phyloP scores from a whole-genome alignment of 495 filamentous ascomycete genomes.

The Aspergillus avenaceus region DNA sequence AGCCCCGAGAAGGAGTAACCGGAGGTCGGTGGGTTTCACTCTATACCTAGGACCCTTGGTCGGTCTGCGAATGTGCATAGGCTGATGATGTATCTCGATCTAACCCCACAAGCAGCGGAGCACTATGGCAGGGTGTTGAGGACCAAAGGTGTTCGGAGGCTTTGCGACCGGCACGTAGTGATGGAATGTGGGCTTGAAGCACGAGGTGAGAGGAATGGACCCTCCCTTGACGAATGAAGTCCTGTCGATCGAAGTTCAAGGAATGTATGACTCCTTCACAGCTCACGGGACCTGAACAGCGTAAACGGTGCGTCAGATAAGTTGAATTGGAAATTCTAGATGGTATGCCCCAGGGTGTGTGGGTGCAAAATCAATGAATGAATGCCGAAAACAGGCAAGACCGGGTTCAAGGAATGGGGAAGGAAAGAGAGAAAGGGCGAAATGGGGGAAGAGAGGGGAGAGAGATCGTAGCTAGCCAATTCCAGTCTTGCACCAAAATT shows the following conservation, averaged over 20 bases:
- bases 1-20: conserved; percentile 44
- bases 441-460: conserved; percentile 18
- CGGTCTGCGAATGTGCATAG: too few species aligned
- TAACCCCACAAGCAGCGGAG: too few species aligned
- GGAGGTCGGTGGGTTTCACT: conserved; percentile 5
- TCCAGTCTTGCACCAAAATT: conserved; percentile 29
- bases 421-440: conserved; percentile 24
- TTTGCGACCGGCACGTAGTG: conserved; percentile 5
- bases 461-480: conserved; percentile 33
- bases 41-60: neutral
- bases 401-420: conserved; percentile 13
- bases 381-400: conserved; percentile 14
- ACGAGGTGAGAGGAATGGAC: conserved; percentile 16
- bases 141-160: conserved; percentile 5
- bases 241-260: neutral
- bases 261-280: conserved; percentile 2
- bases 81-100: neutral
- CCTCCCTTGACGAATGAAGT: neutral
- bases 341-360: conserved; percentile 5
- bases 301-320: conserved; percentile 7
- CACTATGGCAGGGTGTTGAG: too few species aligned
- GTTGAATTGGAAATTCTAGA: neutral
- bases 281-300: conserved; percentile 10
- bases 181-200: conserved; percentile 26
- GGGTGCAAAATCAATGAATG: neutral